These are phyloP conservation scores for Hamamelis virginiana DNA, from an alignment of 164 flowering plant genomes.

Conservation along the genomic window DNA sequence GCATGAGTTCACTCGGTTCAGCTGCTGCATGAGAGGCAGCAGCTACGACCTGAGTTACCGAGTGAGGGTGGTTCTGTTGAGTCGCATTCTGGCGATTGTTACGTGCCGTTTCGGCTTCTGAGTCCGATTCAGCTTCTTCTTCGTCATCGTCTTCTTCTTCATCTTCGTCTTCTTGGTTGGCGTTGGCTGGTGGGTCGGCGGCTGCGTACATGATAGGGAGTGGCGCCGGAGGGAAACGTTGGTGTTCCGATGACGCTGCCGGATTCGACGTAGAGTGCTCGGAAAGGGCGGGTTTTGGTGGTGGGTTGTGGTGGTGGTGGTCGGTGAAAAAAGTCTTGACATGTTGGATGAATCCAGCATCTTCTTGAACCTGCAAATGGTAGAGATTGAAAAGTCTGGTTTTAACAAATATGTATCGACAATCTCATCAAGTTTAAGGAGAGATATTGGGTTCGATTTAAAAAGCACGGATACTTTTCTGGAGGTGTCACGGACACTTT, in stretches of 20 bases:
- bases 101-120: slow-evolving; percentile 41
- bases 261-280: slow-evolving; percentile 93
- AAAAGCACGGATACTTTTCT: too few relatives aligned
- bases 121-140: slow-evolving; percentile 45
- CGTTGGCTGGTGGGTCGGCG: slow-evolving; percentile 23
- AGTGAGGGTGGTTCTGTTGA: slow-evolving; percentile 14
- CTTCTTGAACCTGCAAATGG: slow-evolving; percentile 72
- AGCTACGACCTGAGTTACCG: slow-evolving; percentile 2
- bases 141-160: slow-evolving; percentile 54
- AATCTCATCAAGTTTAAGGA: too few relatives aligned
- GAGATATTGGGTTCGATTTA: too few relatives aligned
- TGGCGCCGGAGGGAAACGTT: slow-evolving; percentile 37
- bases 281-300: slow-evolving; percentile 84
- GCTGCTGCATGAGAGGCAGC: too few relatives aligned
- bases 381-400: too few relatives aligned
- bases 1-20: slow-evolving; percentile 74
- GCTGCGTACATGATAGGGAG: slow-evolving; percentile 23
- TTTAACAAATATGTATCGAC: too few relatives aligned
- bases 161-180: slow-evolving; percentile 33
- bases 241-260: slow-evolving; percentile 41
- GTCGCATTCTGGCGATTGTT: background rate
- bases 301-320: slow-evolving; percentile 25
- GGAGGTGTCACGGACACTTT: too few relatives aligned
- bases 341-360: slow-evolving; percentile 51
- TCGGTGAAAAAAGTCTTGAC: slow-evolving; percentile 65